These are phyloP conservation scores for Verticillium nonalfalfae DNA, from an alignment of 2,329 filamentous ascomycete species.

Conservation along the genomic window DNA sequence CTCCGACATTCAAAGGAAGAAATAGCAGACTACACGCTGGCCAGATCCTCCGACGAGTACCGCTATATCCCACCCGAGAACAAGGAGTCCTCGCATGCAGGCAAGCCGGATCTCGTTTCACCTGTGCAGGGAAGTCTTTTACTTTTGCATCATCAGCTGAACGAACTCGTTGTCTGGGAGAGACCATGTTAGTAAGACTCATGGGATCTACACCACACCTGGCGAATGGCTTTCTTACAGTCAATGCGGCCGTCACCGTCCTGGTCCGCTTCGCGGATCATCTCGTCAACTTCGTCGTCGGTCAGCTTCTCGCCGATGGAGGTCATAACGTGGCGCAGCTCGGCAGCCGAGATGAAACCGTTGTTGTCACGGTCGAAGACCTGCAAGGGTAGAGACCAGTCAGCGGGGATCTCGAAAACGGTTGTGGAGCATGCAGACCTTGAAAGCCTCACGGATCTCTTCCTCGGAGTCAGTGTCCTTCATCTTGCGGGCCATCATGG, in stretches of 20 bases:
- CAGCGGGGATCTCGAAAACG: conserved; percentile 10
- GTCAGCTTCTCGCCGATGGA: conserved; percentile 89
- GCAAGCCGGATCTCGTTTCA: background rate
- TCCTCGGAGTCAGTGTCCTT: conserved; percentile 90
- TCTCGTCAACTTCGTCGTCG: conserved; percentile 86
- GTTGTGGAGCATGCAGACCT: conserved; percentile 43
- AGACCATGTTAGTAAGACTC: background rate
- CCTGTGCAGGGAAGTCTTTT: conserved; percentile 25
- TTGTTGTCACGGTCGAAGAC: conserved; percentile 88
- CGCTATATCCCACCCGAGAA: background rate
- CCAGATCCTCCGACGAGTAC: background rate
- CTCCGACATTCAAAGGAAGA: background rate
- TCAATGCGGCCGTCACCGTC: conserved; percentile 85
- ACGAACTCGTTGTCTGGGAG: conserved; percentile 80
- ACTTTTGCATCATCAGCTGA: conserved; percentile 95
- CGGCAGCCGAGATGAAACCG: conserved; percentile 83
- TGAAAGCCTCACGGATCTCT: conserved; percentile 85
- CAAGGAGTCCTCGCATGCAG: background rate
- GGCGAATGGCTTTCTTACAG: conserved; percentile 47
- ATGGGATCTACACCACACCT: background rate
- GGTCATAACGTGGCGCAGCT: conserved; percentile 86
- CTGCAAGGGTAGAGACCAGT: conserved; percentile 22
- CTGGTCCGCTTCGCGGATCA: conserved; percentile 88
- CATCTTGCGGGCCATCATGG: conserved; percentile 94
- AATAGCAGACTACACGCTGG: background rate